These are phyloP conservation scores for Colletotrichum euphorbiae DNA, from an alignment of 2,329 filamentous ascomycete genomes.

Conservation along the genomic window DNA sequence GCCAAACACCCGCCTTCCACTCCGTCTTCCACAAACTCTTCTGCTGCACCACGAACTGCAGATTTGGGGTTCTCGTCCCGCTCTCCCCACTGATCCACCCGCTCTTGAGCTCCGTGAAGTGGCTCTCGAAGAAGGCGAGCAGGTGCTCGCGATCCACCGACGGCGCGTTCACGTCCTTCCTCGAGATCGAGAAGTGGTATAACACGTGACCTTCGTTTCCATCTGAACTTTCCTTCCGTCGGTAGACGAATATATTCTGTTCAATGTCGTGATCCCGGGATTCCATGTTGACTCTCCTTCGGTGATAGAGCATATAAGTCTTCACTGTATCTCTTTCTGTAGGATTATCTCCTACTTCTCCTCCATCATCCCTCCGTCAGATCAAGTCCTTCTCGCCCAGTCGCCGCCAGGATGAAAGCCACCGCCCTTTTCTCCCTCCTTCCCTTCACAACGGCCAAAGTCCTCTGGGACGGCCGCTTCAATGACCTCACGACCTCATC, in stretches of 20 bases:
- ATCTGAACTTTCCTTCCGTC: not conserved
- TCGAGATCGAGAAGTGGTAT: conserved; percentile 77
- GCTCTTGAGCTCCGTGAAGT: conserved; percentile 81
- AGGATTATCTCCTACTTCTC: not conserved
- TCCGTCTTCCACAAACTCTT: conserved; percentile 71
- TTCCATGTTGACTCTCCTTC: not conserved
- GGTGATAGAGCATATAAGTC: not conserved
- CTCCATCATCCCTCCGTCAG: not conserved
- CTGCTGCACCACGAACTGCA: conserved; percentile 74
- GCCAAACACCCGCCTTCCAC: conserved; percentile 74
- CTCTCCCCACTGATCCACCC: conserved; percentile 66
- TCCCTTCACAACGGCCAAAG: conserved; percentile 27
- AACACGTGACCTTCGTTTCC: conserved; percentile 10
- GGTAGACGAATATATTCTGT: conserved; percentile 7
- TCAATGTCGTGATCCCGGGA: conserved; percentile 23
- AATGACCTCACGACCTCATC: conserved; percentile 66
- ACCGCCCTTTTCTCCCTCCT: conserved; percentile 18
- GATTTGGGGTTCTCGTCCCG: conserved; percentile 60
- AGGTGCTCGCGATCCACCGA: conserved; percentile 75
- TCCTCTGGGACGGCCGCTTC: conserved; percentile 75
- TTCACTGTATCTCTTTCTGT: not conserved
- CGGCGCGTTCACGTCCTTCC: conserved; percentile 69
- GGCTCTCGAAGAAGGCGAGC: conserved; percentile 71
- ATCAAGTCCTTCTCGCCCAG: not conserved
- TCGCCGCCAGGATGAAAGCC: conserved; percentile 24